Conservation (phyloP, 2,329 filamentous ascomycete genomes). For the Ceratocystis colombiana region DNA sequence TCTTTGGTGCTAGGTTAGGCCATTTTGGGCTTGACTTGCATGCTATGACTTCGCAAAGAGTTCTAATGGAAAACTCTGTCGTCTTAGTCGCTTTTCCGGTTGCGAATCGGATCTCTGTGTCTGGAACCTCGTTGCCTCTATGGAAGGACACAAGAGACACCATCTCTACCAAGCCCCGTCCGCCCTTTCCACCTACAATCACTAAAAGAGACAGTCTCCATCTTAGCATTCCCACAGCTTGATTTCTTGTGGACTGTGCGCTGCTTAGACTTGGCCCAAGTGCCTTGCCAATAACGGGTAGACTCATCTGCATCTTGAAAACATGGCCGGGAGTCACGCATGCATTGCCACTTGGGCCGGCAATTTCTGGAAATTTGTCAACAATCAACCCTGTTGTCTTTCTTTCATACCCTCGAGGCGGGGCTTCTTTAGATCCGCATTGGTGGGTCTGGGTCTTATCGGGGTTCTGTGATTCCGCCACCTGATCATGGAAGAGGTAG, state of each 20-base stretch:
- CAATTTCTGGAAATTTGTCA: constrained; percentile 3
- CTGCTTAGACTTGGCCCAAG: background rate
- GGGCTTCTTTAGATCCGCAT: background rate
- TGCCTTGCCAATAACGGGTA: constrained; percentile 13
- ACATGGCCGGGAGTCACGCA: constrained; percentile 4
- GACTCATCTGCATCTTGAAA: constrained; percentile 6
- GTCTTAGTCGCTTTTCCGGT: background rate
- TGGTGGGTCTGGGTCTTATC: background rate
- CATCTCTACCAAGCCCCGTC: background rate
- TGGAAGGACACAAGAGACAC: background rate
- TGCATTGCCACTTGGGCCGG: background rate
- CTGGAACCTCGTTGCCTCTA: background rate
- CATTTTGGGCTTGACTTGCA: too few species aligned
- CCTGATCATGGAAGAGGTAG: background rate
- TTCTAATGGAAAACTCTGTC: background rate
- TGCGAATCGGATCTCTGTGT: background rate
- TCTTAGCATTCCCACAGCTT: constrained; percentile 7
- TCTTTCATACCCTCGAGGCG: background rate
- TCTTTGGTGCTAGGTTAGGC: background rate
- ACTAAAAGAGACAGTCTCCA: background rate
- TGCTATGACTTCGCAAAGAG: background rate
- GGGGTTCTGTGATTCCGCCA: background rate
- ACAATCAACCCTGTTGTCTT: constrained; percentile 9
- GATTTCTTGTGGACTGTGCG: background rate
- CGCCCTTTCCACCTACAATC: background rate